Conservation (phyloP, 179 eudicot genomes). For the Actinidia arguta region DNA sequence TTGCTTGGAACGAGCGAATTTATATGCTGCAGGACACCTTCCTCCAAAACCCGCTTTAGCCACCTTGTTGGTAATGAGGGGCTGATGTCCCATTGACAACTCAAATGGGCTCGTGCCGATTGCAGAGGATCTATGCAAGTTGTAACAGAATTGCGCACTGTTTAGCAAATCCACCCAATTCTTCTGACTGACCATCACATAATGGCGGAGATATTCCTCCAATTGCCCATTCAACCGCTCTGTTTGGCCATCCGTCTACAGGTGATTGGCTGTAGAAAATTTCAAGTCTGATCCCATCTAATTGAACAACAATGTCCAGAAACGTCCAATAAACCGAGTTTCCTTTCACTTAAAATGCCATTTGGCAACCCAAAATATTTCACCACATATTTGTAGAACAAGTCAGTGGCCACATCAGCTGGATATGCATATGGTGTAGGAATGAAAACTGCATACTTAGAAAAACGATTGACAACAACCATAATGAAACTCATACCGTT, state of each 20-base stretch:
- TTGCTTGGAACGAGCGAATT: too few relatives aligned
- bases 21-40: too few relatives aligned
- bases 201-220: slow-evolving; percentile 26
- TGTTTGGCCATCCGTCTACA: slow-evolving; percentile 25
- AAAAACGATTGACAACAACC: slow-evolving; percentile 26
- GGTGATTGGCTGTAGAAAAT: slow-evolving; percentile 17
- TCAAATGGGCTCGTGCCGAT: neutral
- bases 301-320: neutral
- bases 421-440: neutral
- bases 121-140: neutral
- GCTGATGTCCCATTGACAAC: too few relatives aligned
- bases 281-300: slow-evolving; percentile 9
- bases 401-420: neutral
- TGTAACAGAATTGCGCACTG: slow-evolving; percentile 23
- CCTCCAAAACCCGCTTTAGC: too few relatives aligned
- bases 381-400: slow-evolving; percentile 14
- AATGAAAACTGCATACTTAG: slow-evolving; percentile 17
- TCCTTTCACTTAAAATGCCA: slow-evolving; percentile 13
- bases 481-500: neutral
- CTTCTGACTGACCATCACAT: slow-evolving; percentile 10
- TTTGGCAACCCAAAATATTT: slow-evolving; percentile 10
- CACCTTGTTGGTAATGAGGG: too few relatives aligned
- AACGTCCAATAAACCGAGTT: slow-evolving; percentile 5
- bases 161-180: slow-evolving; percentile 20
- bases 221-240: slow-evolving; percentile 13